phyloP scores from a whole-genome alignment of 148 eudicot species.

The Gaultheria prostrata region DNA sequence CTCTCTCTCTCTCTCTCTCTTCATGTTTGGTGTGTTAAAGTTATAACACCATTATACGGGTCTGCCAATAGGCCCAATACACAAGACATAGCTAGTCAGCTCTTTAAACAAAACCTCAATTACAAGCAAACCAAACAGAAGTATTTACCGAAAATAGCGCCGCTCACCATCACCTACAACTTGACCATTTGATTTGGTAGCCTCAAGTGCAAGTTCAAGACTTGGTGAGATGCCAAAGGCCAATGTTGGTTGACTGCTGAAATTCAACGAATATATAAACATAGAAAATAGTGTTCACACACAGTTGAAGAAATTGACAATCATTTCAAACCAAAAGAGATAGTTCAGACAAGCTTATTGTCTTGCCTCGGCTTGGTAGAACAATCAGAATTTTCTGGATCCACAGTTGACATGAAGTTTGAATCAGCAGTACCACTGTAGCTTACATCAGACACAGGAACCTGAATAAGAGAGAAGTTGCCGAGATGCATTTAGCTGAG shows the following conservation, averaged over 20 bases:
- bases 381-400: constrained; percentile 34
- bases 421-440: constrained; percentile 53
- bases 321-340: not conserved
- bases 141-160: constrained; percentile 43
- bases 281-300: not conserved
- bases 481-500: not conserved
- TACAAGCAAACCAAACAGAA: constrained; percentile 32
- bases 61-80: not conserved
- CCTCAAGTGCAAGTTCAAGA: constrained; percentile 40
- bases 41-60: not conserved
- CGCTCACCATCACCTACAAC: constrained; percentile 43
- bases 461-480: constrained; percentile 30
- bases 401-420: constrained; percentile 32
- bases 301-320: not conserved
- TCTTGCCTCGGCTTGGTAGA: constrained; percentile 34
- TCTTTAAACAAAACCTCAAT: constrained; percentile 21
- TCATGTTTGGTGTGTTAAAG: not conserved
- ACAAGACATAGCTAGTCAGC: too few species aligned
- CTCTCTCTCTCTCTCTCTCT: not conserved
- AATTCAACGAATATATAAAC: constrained; percentile 19
- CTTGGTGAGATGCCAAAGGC: constrained; percentile 50
- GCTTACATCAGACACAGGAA: constrained; percentile 42
- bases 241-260: constrained; percentile 55
- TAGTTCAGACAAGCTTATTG: constrained; percentile 7
- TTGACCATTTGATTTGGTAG: constrained; percentile 32